Base-by-base conservation (phyloP, 139 green algal genomes). In the Volvox reticuliferus region DNA sequence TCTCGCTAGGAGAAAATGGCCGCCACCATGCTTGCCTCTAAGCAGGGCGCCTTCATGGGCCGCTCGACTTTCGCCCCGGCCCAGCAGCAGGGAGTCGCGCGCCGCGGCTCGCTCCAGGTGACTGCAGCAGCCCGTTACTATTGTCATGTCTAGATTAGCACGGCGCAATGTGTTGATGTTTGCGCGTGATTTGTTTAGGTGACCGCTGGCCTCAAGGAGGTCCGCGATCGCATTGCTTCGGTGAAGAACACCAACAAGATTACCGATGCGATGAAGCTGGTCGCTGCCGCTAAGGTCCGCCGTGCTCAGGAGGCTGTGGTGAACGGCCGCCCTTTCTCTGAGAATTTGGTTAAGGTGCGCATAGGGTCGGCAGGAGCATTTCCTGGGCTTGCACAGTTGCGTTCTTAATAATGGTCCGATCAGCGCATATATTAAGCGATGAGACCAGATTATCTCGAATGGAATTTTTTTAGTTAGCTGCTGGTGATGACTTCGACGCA, bases 161-260 rank as follows among this genome's bases (percentile, higher is more conserved):
- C 44, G 9, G 44, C 44, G 44, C 44, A 2, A 6, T 44, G 2
- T 85, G 71, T 19, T 24, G 36, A 55, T 28, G 1, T 5, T 84
- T 18, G 80, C 69, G 26, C 26, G 19, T 21, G 61, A 79, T 36
- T 79, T 55, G 26, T 65, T 65, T 76, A 96, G 94, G 94, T 96
- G 61, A 76, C 65, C 35, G 95, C 94, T 50, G 93, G 94, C 88
- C 88, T 98, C 37, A 99, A 99, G 97, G 98, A 98, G 84, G 91
- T 99, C 69, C 96, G 97, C 77, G 96, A 98, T 91, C 98, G 98
- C 93, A 99, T 99, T 89, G 94, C 89, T 30, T 99, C 98, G 14
- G 97, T 99, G 21, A 99, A 99, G 93, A 99, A 99, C 95, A 99
- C 98, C 36, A 94, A 99, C 94, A 99, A 99, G 96, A 99, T 99